Evolutionary conservation across 1,284 basidiomycete species (phyloP).

Genomic region (Cryptococcus deneoformans): DNA sequence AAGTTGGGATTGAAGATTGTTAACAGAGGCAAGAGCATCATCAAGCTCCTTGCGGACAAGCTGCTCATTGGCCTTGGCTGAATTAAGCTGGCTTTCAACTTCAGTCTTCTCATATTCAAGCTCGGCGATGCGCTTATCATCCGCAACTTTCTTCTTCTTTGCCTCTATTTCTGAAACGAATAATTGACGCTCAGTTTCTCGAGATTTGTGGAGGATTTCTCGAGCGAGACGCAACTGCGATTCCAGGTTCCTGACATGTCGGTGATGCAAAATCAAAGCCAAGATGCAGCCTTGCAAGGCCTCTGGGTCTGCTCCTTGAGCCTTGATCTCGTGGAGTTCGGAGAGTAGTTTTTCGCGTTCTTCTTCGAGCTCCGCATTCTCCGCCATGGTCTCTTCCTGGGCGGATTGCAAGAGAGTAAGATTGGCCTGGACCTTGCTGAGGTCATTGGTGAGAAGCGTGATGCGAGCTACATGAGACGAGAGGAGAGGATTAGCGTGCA

Average conservation of each 20-base stretch:
- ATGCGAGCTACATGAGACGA: slow-evolving; percentile 10
- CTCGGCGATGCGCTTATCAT: neutral
- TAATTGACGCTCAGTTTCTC: neutral
- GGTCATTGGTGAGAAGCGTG: slow-evolving; percentile 10
- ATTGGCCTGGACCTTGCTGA: slow-evolving; percentile 18
- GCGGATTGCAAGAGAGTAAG: slow-evolving; percentile 17
- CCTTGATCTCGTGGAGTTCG: neutral
- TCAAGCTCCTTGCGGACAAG: slow-evolving; percentile 1
- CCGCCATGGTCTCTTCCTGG: slow-evolving; percentile 15
- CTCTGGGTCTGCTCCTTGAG: neutral
- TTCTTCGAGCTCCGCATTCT: slow-evolving; percentile 12
- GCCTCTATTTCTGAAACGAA: neutral
- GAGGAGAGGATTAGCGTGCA: neutral
- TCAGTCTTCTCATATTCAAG: slow-evolving; percentile 5
- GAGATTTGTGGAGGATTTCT: slow-evolving; percentile 2
- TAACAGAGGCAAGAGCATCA: neutral
- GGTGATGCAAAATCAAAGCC: slow-evolving; percentile 7
- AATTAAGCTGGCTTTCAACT: neutral
- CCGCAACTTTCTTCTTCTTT: neutral
- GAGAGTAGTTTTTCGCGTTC: slow-evolving; percentile 8
- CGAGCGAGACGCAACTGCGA: neutral
- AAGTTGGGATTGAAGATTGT: slow-evolving; percentile 6
- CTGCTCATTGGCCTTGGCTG: neutral
- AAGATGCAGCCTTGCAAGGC: slow-evolving; percentile 6
- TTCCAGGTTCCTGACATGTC: neutral